Evolutionary conservation across 805 yeast genomes (phyloP).

Genomic region (Suhomyces sp.): DNA sequence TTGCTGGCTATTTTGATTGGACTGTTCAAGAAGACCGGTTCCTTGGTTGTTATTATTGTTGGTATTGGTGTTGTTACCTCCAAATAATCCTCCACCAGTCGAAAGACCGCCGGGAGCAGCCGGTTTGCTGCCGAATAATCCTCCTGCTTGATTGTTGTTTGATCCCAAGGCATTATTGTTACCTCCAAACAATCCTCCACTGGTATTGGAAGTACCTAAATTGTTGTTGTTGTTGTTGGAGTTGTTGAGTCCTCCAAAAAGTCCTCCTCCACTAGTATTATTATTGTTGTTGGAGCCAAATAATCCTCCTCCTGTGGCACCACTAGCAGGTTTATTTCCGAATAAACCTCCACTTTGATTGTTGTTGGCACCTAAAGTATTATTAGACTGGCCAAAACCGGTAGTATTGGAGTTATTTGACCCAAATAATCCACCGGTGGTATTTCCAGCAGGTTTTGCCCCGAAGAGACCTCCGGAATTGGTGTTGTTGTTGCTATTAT

Average conservation of each 20-base stretch:
- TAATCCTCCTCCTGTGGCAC: constrained; percentile 22
- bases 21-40: constrained; percentile 11
- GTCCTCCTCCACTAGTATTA: constrained; percentile 13
- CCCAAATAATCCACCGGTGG: constrained; percentile 46
- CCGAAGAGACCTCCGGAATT: constrained; percentile 23
- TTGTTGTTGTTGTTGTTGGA: background rate
- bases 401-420: constrained; percentile 16
- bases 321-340: constrained; percentile 20
- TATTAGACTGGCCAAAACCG: constrained; percentile 23
- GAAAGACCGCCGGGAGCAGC: constrained; percentile 5
- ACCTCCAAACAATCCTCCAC: constrained; percentile 17
- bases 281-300: constrained; percentile 15
- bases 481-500: constrained; percentile 9
- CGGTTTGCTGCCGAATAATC: constrained; percentile 31
- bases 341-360: constrained; percentile 13
- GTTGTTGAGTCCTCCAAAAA: constrained; percentile 13
- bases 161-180: constrained; percentile 5
- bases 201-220: constrained; percentile 2
- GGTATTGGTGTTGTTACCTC: background rate
- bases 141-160: constrained; percentile 13
- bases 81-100: constrained; percentile 6
- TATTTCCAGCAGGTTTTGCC: constrained; percentile 15
- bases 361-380: constrained; percentile 5
- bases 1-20: constrained; percentile 21
- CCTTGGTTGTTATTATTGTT: constrained; percentile 12